Evolutionary conservation across 2,329 filamentous ascomycete species (phyloP), one percentile per base, ranked within the genome.

Genomic region (Triangularia verruculosa): DNA sequence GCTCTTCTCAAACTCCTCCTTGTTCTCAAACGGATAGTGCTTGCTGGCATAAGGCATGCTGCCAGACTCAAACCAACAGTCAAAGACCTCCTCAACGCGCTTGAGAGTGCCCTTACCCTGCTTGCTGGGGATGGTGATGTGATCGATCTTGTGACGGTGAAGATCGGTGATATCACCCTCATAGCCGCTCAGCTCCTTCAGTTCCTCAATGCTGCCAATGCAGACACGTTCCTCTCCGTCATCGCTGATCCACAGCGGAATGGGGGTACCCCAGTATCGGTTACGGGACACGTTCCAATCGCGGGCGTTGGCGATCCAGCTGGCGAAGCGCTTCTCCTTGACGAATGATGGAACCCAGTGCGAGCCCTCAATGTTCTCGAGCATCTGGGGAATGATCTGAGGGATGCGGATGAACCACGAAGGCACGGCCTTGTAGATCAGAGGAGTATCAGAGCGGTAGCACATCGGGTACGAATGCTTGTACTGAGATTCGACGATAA

Each of bases 231-330:
- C 94, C 73, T 94, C 90, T 72, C 89, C 82, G 73, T 97, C 93
- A 28, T 96, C 92, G 72, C 91, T 96, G 39, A 91, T 89, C 94
- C 94, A 98, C 34, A 97, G 78, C 6, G 93, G 93, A 64, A 97
- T 87, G 1, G 93, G 93, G 0, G 93, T 97, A 58, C 94, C 94
- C 94, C 94, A 97, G 78, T 96, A 98, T 62, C 94, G 86, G 76
- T 96, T 97, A 69, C 94, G 85, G 61, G 92, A 95, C 30, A 98
- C 90, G 74, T 97, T 96, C 94, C 94, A 98, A 76, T 98, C 94
- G 64, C 90, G 89, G 13, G 94, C 93, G 73, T 94, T 94, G 64
- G 85, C 82, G 67, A 98, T 94, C 94, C 94, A 97, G 78, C 88
- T 95, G 54, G 89, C 86, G 72, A 98, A 98, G 13, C 94, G 88